Evolutionary conservation across 805 yeast genomes (phyloP).

Genomic region (Kodamaea leandrae): DNA sequence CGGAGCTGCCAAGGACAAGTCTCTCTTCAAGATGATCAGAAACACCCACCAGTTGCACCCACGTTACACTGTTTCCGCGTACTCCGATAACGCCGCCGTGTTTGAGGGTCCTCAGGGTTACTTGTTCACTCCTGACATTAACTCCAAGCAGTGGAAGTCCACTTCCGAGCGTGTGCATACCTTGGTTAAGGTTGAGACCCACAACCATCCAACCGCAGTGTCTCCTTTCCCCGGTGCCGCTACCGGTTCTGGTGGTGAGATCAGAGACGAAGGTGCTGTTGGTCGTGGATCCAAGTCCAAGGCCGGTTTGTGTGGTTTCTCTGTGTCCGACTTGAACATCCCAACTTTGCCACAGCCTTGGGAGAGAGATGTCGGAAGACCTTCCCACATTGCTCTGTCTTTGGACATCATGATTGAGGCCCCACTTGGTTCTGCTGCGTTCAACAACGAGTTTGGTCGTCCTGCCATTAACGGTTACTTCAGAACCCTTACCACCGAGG

Average conservation of each 20-base stretch:
- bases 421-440: constrained; percentile 96
- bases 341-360: constrained; percentile 90
- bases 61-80: constrained; percentile 84
- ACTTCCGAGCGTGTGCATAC: constrained; percentile 80
- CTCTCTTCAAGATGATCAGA: constrained; percentile 92
- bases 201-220: constrained; percentile 98
- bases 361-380: constrained; percentile 90
- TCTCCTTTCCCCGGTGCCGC: constrained; percentile 99
- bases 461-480: constrained; percentile 97
- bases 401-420: constrained; percentile 96
- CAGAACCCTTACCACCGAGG: constrained; percentile 86
- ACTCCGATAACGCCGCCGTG: constrained; percentile 97
- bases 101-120: constrained; percentile 79
- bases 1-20: constrained; percentile 64
- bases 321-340: constrained; percentile 85
- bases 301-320: constrained; percentile 92
- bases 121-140: constrained; percentile 73
- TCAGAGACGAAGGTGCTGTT: constrained; percentile 99
- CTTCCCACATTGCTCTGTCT: constrained; percentile 88
- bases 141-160: constrained; percentile 70
- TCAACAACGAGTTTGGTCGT: constrained; percentile 97
- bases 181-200: constrained; percentile 95
- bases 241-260: constrained; percentile 99
- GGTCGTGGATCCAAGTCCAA: constrained; percentile 97
- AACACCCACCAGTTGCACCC: constrained; percentile 84